A percentile compares a stretch with the other conserved stretches of the same genome.
Evolutionary conservation across 495 filamentous ascomycete genomes (phyloP).

Genomic region (Sordaria brevicollis): DNA sequence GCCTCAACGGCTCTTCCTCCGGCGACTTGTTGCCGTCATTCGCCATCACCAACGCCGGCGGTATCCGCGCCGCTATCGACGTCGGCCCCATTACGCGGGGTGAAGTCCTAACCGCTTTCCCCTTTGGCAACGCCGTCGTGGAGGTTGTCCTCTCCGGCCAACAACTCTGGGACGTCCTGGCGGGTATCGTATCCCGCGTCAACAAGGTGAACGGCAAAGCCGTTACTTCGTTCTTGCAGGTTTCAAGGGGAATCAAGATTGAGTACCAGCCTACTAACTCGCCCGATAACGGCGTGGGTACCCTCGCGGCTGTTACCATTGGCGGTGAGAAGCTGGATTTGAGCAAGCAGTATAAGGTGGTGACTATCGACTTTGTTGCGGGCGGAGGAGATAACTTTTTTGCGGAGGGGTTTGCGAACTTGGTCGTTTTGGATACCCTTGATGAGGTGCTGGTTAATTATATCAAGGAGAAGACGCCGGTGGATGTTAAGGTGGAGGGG

Average conservation of each 20-base stretch:
- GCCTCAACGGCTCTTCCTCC: slow-evolving; percentile 23
- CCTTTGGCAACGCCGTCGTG: slow-evolving; percentile 47
- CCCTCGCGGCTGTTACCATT: slow-evolving; percentile 33
- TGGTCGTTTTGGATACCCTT: slow-evolving; percentile 37
- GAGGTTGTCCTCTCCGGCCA: slow-evolving; percentile 33
- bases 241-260: slow-evolving; percentile 36
- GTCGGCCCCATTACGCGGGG: slow-evolving; percentile 41
- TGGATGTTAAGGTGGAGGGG: slow-evolving; percentile 38
- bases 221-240: slow-evolving; percentile 43
- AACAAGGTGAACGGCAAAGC: slow-evolving; percentile 34
- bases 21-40: slow-evolving; percentile 26
- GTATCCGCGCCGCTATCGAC: slow-evolving; percentile 47
- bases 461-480: slow-evolving; percentile 31
- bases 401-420: slow-evolving; percentile 16
- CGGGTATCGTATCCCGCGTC: slow-evolving; percentile 35
- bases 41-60: slow-evolving; percentile 46
- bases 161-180: slow-evolving; percentile 38
- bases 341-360: slow-evolving; percentile 33
- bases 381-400: slow-evolving; percentile 47
- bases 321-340: slow-evolving; percentile 27
- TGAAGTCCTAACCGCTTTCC: slow-evolving; percentile 45
- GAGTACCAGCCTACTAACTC: slow-evolving; percentile 32
- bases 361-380: slow-evolving; percentile 46
- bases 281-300: slow-evolving; percentile 4
- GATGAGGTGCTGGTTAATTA: slow-evolving; percentile 42